phyloP scores from a whole-genome alignment of 805 yeast genomes.

The Candida sakaeoensis region DNA sequence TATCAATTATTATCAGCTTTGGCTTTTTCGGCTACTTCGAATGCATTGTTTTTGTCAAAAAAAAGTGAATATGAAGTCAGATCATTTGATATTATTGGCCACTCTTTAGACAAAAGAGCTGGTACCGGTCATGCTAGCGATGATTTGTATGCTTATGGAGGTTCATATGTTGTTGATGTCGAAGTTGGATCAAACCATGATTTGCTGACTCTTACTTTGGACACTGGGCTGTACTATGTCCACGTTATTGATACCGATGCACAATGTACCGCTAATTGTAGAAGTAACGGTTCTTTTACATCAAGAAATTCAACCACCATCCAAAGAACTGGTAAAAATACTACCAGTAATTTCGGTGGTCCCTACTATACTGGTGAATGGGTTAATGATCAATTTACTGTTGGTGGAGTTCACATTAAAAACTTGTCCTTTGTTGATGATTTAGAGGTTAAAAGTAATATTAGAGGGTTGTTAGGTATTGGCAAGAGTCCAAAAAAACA shows the following conservation, averaged over 20 bases:
- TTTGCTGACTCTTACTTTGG: neutral
- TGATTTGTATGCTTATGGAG: no score
- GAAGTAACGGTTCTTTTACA: neutral
- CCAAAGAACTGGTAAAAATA: neutral
- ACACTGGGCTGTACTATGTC: neutral
- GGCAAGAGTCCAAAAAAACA: neutral
- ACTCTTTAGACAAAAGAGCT: no score
- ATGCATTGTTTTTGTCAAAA: no score
- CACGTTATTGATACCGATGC: neutral
- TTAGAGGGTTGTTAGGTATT: neutral
- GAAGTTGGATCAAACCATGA: slow-evolving; percentile 4
- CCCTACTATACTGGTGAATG: neutral
- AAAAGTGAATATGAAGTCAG: no score
- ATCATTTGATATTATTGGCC: no score
- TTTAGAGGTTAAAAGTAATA: neutral
- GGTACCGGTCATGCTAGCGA: no score
- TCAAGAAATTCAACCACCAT: neutral
- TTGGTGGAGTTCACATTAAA: neutral
- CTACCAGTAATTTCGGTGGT: neutral
- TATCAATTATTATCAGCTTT: no score
- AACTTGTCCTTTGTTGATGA: neutral
- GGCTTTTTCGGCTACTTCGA: no score
- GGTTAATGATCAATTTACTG: neutral
- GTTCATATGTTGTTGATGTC: no score
- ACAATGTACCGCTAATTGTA: neutral